Evolutionary conservation across 495 filamentous ascomycete species (phyloP).

Genomic region (Delitschia confertaspora): DNA sequence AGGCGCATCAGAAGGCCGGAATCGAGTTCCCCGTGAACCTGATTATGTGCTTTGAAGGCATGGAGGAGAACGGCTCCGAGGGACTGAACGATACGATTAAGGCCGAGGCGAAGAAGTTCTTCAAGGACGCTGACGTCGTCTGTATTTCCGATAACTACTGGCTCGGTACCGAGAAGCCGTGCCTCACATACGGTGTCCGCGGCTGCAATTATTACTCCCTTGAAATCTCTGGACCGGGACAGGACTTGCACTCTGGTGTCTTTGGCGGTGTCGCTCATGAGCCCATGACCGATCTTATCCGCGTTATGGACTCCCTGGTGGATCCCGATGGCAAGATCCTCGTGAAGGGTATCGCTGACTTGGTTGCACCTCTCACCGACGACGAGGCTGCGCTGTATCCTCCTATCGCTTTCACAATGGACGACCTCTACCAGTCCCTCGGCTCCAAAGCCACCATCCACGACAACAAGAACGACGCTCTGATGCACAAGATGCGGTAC

Average conservation of each 20-base stretch:
- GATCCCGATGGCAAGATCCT: slow-evolving; percentile 82
- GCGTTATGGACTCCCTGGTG: slow-evolving; percentile 71
- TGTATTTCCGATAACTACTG: slow-evolving; percentile 99
- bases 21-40: slow-evolving; percentile 95
- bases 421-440: slow-evolving; percentile 82
- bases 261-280: slow-evolving; percentile 94
- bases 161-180: slow-evolving; percentile 97
- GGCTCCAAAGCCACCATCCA: slow-evolving; percentile 80
- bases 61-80: slow-evolving; percentile 98
- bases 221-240: slow-evolving; percentile 76
- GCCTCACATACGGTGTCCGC: slow-evolving; percentile 93
- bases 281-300: slow-evolving; percentile 93
- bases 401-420: slow-evolving; percentile 86
- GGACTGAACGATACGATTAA: slow-evolving; percentile 92
- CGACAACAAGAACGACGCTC: slow-evolving; percentile 72
- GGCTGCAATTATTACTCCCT: slow-evolving; percentile 95
- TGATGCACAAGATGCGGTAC: slow-evolving; percentile 90
- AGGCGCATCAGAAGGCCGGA: slow-evolving; percentile 90
- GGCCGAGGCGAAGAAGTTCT: slow-evolving; percentile 79
- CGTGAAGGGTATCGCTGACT: slow-evolving; percentile 80
- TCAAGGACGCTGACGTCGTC: slow-evolving; percentile 89
- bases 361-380: slow-evolving; percentile 76
- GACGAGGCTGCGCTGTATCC: slow-evolving; percentile 82
- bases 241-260: slow-evolving; percentile 92
- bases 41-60: slow-evolving; percentile 99